Evolutionary conservation across 352 stramenopile genomes (phyloP).

Genomic region (Globisporangium parvum): DNA sequence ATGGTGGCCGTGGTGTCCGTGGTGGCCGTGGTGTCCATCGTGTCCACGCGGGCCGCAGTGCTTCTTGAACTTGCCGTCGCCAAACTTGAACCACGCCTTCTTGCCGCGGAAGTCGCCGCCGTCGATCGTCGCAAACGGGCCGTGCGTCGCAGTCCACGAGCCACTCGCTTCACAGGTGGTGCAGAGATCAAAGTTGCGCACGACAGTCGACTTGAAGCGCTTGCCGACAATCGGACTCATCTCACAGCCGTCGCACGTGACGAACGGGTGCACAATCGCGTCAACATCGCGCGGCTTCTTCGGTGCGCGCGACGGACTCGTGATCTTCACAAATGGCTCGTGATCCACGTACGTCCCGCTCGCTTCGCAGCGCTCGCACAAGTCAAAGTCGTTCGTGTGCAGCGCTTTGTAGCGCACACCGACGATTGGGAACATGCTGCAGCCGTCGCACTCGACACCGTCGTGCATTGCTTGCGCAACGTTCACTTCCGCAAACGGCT

Average conservation of each 20-base stretch:
- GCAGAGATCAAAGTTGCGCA: slow-evolving; percentile 68
- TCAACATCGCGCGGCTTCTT: slow-evolving; percentile 21
- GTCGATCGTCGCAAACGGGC: slow-evolving; percentile 47
- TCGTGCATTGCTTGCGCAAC: slow-evolving; percentile 21
- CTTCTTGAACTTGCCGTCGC: slow-evolving; percentile 21
- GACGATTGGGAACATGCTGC: slow-evolving; percentile 43
- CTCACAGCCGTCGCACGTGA: slow-evolving; percentile 55
- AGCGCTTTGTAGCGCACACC: slow-evolving; percentile 79
- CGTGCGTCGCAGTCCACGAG: slow-evolving; percentile 41
- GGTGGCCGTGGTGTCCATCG: slow-evolving; percentile 14
- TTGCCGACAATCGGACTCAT: slow-evolving; percentile 53
- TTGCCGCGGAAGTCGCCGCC: slow-evolving; percentile 22
- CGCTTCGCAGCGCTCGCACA: slow-evolving; percentile 67
- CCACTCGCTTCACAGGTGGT: slow-evolving; percentile 41
- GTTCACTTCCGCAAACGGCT: slow-evolving; percentile 9
- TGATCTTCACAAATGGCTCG: slow-evolving; percentile 79
- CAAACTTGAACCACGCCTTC: slow-evolving; percentile 25
- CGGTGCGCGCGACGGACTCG: slow-evolving; percentile 41
- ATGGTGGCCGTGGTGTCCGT: slow-evolving; percentile 13
- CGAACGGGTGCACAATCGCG: slow-evolving; percentile 36
- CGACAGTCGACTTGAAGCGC: slow-evolving; percentile 60
- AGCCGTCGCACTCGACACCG: slow-evolving; percentile 45
- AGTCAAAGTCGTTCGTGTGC: slow-evolving; percentile 66
- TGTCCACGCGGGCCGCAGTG: slow-evolving; percentile 14
- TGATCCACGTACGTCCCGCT: slow-evolving; percentile 38